phyloP scores from a whole-genome alignment of 2,329 filamentous ascomycete species.

The Venturia carpophila region DNA sequence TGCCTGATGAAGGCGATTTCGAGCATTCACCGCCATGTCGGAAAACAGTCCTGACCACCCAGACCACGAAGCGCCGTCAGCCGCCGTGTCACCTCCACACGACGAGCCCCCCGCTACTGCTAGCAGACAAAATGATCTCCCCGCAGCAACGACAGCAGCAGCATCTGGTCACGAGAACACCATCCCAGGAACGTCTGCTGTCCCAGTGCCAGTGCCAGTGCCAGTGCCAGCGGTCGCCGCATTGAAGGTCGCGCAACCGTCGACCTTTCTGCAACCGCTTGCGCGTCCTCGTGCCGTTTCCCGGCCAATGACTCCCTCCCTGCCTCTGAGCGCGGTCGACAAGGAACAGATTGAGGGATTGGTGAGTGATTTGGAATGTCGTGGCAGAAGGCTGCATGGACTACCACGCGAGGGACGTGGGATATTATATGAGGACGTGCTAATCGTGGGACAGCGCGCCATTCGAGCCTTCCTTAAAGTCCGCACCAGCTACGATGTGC shows the following conservation, averaged over 20 bases:
- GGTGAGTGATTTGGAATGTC: slow-evolving; percentile 45
- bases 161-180: neutral
- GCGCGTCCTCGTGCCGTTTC: slow-evolving; percentile 11
- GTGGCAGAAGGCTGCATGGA: slow-evolving; percentile 12
- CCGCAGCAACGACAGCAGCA: slow-evolving; percentile 8
- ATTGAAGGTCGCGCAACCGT: slow-evolving; percentile 26
- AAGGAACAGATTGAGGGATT: slow-evolving; percentile 71
- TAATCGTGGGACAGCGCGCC: slow-evolving; percentile 1
- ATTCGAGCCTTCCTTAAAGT: slow-evolving; percentile 95
- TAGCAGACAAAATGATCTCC: neutral
- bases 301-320: slow-evolving; percentile 16
- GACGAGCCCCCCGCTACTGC: neutral
- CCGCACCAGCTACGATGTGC: slow-evolving; percentile 93
- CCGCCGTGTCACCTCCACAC: slow-evolving; percentile 11
- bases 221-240: neutral
- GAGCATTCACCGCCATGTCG: slow-evolving; percentile 6
- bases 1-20: slow-evolving; percentile 7
- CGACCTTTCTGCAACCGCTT: slow-evolving; percentile 26
- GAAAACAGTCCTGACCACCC: neutral
- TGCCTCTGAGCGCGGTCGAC: slow-evolving; percentile 52
- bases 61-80: neutral
- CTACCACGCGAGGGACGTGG: neutral
- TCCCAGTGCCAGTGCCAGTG: neutral
- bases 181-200: slow-evolving; percentile 17
- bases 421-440: slow-evolving; percentile 2